These are phyloP conservation scores for Backusella morwellensis DNA, from an alignment of 192 early-diverging fungal species.

Conservation along the genomic window DNA sequence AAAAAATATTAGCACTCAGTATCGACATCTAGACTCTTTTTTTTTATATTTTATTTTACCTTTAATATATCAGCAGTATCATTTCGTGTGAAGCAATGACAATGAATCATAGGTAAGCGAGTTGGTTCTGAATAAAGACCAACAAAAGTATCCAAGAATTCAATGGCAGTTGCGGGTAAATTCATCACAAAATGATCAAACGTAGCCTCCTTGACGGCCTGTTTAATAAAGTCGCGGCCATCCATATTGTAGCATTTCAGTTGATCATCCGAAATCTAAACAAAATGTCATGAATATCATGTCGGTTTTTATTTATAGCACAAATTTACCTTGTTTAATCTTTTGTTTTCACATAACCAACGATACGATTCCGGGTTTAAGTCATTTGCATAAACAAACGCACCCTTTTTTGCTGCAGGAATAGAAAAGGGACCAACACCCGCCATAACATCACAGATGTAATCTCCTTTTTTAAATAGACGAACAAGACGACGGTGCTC, in stretches of 20 bases:
- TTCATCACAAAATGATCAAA: slow-evolving; percentile 99
- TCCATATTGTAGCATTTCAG: slow-evolving; percentile 79
- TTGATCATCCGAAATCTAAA: not conserved
- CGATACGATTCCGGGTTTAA: slow-evolving; percentile 90
- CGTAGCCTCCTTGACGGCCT: slow-evolving; percentile 66
- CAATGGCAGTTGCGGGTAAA: slow-evolving; percentile 93
- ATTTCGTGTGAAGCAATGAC: slow-evolving; percentile 91
- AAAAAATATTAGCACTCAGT: not conserved
- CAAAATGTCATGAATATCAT: slow-evolving; percentile 46
- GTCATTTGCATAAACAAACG: slow-evolving; percentile 95
- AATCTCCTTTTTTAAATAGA: slow-evolving; percentile 64
- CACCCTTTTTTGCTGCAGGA: slow-evolving; percentile 82
- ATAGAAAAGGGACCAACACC: slow-evolving; percentile 98
- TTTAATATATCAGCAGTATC: slow-evolving; percentile 63
- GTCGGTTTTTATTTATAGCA: not conserved
- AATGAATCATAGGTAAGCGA: slow-evolving; percentile 85
- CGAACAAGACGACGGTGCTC: slow-evolving; percentile 94
- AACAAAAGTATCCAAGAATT: slow-evolving; percentile 55
- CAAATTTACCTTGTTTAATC: slow-evolving; percentile 73
- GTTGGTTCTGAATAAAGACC: slow-evolving; percentile 17
- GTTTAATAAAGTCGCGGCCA: slow-evolving; percentile 85
- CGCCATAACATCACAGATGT: slow-evolving; percentile 94
- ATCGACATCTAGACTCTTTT: not conserved
- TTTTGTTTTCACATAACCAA: slow-evolving; percentile 80
- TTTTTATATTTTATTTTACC: slow-evolving; percentile 30